Conservation (phyloP, 192 early-diverging fungal genomes). For the Entophlyctis luteolus region DNA sequence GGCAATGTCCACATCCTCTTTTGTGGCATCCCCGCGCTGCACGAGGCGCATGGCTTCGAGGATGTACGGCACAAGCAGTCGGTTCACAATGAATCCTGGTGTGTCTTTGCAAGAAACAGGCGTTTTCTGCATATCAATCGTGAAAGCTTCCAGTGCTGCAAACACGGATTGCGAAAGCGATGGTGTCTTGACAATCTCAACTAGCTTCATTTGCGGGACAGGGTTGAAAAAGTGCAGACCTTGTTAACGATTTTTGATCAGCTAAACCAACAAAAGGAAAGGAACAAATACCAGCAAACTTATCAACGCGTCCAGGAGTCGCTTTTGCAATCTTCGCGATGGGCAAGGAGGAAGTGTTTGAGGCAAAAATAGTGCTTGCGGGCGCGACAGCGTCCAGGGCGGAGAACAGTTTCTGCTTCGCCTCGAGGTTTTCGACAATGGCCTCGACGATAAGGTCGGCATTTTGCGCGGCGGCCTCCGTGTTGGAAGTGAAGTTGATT, state of each 20-base stretch:
- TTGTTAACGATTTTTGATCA: too few relatives aligned
- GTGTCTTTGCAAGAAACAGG: constrained; percentile 95
- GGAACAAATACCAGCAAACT: too few relatives aligned
- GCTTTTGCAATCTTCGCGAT: constrained; percentile 76
- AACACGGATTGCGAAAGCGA: constrained; percentile 60
- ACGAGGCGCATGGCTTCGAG: constrained; percentile 91
- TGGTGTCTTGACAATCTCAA: constrained; percentile 82
- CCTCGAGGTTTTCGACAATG: constrained; percentile 87
- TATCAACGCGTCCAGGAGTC: constrained; percentile 42
- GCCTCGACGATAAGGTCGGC: constrained; percentile 91
- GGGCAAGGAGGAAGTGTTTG: constrained; percentile 89
- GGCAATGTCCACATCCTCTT: constrained; percentile 85
- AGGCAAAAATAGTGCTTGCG: constrained; percentile 70
- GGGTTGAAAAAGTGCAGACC: constrained; percentile 98
- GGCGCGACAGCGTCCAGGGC: constrained; percentile 65
- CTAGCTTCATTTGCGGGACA: constrained; percentile 97
- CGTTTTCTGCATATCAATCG: constrained; percentile 75
- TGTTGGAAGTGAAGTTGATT: constrained; percentile 65
- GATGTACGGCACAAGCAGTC: constrained; percentile 92
- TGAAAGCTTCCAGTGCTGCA: constrained; percentile 63
- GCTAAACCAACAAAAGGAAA: too few relatives aligned
- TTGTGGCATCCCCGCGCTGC: constrained; percentile 81
- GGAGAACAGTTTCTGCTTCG: constrained; percentile 81
- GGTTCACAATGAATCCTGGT: constrained; percentile 77
- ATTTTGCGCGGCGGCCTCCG: constrained; percentile 52